Evolutionary conservation across 2,329 filamentous ascomycete species (phyloP).

Genomic region (Sarocladium kiliense): DNA sequence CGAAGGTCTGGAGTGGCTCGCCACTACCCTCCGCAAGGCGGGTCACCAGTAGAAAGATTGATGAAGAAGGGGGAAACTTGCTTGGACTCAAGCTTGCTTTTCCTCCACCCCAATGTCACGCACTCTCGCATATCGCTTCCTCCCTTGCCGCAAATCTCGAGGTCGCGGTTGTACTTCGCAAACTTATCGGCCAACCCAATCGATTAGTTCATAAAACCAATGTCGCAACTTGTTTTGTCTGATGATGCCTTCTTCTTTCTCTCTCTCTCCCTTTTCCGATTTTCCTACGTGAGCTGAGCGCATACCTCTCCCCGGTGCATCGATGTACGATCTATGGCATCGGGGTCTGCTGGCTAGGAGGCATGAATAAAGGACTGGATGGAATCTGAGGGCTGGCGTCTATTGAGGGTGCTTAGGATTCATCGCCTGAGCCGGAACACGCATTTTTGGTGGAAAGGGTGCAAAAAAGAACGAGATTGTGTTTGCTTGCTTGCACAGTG

Average conservation of each 20-base stretch:
- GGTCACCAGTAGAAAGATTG: slow-evolving; percentile 51
- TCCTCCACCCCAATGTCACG: slow-evolving; percentile 33
- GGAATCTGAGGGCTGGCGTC: background rate
- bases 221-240: slow-evolving; percentile 9
- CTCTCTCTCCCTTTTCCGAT: slow-evolving; percentile 13
- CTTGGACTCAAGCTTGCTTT: slow-evolving; percentile 23
- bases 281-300: slow-evolving; percentile 3
- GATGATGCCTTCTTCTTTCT: slow-evolving; percentile 18
- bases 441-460: background rate
- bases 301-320: background rate
- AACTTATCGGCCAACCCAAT: slow-evolving; percentile 49
- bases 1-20: slow-evolving; percentile 94
- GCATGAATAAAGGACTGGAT: background rate
- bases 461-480: background rate
- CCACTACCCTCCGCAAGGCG: slow-evolving; percentile 75
- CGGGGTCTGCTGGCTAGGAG: background rate
- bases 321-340: background rate
- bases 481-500: background rate
- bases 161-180: slow-evolving; percentile 55
- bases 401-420: background rate
- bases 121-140: slow-evolving; percentile 31
- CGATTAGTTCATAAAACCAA: slow-evolving; percentile 38
- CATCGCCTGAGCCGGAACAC: background rate
- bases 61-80: slow-evolving; percentile 21
- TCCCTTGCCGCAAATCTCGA: slow-evolving; percentile 33